Evolutionary conservation across 2,329 filamentous ascomycete species (phyloP), one percentile per base, ranked within the genome.

Genomic region (Clarireedia paspali): DNA sequence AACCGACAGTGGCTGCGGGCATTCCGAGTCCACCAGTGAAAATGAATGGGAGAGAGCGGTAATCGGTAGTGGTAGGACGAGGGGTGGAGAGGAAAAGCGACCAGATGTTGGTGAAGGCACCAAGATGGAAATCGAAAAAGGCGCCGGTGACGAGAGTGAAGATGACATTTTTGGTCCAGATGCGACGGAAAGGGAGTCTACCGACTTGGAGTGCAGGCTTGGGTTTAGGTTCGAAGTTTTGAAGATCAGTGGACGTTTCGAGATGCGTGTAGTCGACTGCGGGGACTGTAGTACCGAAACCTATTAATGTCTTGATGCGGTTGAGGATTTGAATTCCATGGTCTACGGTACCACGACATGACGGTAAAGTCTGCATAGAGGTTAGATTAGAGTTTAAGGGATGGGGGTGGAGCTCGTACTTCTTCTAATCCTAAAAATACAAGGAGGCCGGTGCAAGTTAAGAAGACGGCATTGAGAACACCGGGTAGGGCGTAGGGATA

Each of bases 1-100:
- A 73, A 36, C 86, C 86, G 47, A 89, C 85, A 0, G 79, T 81
- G 0, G 79, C 75, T 0, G 85, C 80, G 0, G 82, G 78, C 70
- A 89, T 84, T 23, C 84, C 84, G 1, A 89, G 74, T 1, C 87
- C 87, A 30, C 86, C 85, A 2, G 80, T 79, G 63, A 88, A 68
- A 65, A 61, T 73, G 40, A 65, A 62, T 12, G 58, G 60, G 7
- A 63, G 55, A 73, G 51, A 52, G 38, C 26, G 39, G 10, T 30
- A 42, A 34, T 48, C 34, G 9, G 47, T 44, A 5, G 23, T 42
- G 4, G 50, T 45, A 12, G 77, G 76, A 2, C 78, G 76, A 0
- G 79, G 79, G 73, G 20, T 78, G 75, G 81, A 81, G 42, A 84
- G 72, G 66, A 84, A 83, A 17, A 82, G 73, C 45, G 81, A 80